Conservation (phyloP, 371 early-diverging fungal species). For the Apophysomyces trapeziformis region DNA sequence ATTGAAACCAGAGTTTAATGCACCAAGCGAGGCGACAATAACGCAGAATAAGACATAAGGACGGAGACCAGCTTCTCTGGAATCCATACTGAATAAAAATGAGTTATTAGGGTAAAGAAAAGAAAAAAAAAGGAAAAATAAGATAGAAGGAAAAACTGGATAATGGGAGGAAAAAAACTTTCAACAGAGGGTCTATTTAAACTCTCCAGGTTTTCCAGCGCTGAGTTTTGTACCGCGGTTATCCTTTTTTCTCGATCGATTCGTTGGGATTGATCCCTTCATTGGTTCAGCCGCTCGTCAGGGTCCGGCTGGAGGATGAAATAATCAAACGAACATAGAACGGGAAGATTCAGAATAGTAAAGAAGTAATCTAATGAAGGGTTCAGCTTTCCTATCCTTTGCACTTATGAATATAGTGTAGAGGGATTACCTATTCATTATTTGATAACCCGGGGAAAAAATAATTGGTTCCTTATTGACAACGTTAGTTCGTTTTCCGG, state of each 20-base stretch:
- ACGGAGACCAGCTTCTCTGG: constrained; percentile 29
- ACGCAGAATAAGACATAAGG: constrained; percentile 49
- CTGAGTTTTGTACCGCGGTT: not conserved
- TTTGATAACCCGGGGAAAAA: not conserved
- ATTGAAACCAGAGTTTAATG: constrained; percentile 52
- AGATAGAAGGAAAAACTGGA: constrained; percentile 5
- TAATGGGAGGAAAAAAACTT: constrained; percentile 9
- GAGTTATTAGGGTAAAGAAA: not conserved
- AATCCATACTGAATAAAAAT: constrained; percentile 23
- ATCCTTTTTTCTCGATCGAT: not conserved
- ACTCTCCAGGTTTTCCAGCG: constrained; percentile 6
- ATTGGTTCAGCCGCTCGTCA: not conserved
- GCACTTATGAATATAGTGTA: too few species aligned
- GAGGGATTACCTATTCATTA: not conserved
- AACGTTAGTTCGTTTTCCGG: not conserved
- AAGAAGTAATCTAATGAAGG: too few species aligned
- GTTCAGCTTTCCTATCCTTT: too few species aligned
- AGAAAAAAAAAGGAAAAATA: constrained; percentile 11
- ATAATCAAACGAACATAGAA: not conserved
- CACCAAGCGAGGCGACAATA: constrained; percentile 43
- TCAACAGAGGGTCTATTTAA: constrained; percentile 11
- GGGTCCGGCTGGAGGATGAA: constrained; percentile 8
- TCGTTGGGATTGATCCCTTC: constrained; percentile 10
- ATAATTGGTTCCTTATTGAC: too few species aligned
- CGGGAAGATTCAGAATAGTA: not conserved